phyloP scores from a whole-genome alignment of 148 eudicot genomes.

The Simmondsia chinensis region DNA sequence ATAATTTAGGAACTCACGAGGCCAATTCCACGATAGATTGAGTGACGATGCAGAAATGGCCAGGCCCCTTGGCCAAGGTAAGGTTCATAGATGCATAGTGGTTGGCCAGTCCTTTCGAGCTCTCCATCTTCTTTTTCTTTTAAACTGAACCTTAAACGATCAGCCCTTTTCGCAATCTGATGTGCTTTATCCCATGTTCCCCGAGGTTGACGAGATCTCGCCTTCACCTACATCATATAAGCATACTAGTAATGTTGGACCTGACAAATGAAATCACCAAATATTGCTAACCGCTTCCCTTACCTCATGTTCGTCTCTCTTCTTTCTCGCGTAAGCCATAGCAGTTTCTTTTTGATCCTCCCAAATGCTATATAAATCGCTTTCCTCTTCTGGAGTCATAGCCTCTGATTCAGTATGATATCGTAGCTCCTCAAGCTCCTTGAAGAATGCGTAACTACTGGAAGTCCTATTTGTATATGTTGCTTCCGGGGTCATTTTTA shows the following conservation, averaged over 20 bases:
- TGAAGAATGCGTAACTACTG: constrained; percentile 26
- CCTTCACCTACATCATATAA: constrained; percentile 67
- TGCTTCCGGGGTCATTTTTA: constrained; percentile 28
- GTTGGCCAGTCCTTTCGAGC: constrained; percentile 96
- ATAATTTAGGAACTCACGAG: constrained; percentile 42
- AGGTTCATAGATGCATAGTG: constrained; percentile 86
- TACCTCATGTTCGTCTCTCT: constrained; percentile 84
- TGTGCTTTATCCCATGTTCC: constrained; percentile 88
- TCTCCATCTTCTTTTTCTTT: constrained; percentile 94
- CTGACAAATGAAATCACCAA: too few relatives aligned
- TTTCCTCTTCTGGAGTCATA: constrained; percentile 24
- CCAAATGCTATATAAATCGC: constrained; percentile 50
- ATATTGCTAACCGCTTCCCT: too few relatives aligned
- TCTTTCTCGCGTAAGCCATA: constrained; percentile 34
- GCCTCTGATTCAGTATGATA: constrained; percentile 18
- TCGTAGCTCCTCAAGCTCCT: constrained; percentile 37
- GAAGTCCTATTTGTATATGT: constrained; percentile 21
- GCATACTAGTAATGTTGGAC: too few relatives aligned
- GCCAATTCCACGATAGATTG: constrained; percentile 85
- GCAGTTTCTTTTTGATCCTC: constrained; percentile 60
- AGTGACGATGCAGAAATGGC: constrained; percentile 75
- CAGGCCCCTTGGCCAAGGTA: constrained; percentile 82
- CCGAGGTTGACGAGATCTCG: constrained; percentile 74
- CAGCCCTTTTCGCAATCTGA: constrained; percentile 66
- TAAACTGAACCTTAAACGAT: constrained; percentile 55